phyloP scores from a whole-genome alignment of 106 monocot species.

The Platanthera guangdongensis region DNA sequence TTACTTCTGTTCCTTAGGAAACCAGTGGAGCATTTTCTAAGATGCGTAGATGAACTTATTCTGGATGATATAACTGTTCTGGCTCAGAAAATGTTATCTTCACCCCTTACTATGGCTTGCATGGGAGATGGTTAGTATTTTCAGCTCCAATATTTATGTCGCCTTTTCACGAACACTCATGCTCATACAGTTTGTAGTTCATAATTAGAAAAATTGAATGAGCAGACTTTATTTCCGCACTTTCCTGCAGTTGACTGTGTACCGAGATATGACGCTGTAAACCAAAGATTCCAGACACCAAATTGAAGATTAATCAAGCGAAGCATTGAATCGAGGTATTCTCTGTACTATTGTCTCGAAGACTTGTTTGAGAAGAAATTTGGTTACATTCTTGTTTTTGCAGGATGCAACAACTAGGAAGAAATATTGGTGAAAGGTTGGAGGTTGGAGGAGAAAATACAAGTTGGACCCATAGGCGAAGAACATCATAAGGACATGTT shows the following conservation, averaged over 20 bases:
- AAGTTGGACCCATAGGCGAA: too few species aligned
- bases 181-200: not conserved
- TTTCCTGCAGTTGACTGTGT: conserved; percentile 6
- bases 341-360: not conserved
- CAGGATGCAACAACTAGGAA: too few species aligned
- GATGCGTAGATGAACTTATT: conserved; percentile 57
- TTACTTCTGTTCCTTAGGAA: conserved; percentile 38
- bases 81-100: conserved; percentile 51
- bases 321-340: not conserved
- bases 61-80: conserved; percentile 44
- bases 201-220: too few species aligned
- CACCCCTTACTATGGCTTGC: conserved; percentile 67
- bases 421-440: too few species aligned
- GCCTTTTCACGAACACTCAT: not conserved
- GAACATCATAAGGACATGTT: too few species aligned
- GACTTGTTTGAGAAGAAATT: too few species aligned
- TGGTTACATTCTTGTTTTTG: too few species aligned
- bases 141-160: not conserved
- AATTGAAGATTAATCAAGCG: not conserved
- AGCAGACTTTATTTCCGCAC: not conserved
- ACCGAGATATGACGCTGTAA: not conserved
- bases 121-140: conserved; percentile 55
- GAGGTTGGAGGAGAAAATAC: too few species aligned
- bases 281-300: not conserved
- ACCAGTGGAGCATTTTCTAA: conserved; percentile 69